Conservation (phyloP, 2,329 filamentous ascomycete genomes). For the Fusarium sacchari region DNA sequence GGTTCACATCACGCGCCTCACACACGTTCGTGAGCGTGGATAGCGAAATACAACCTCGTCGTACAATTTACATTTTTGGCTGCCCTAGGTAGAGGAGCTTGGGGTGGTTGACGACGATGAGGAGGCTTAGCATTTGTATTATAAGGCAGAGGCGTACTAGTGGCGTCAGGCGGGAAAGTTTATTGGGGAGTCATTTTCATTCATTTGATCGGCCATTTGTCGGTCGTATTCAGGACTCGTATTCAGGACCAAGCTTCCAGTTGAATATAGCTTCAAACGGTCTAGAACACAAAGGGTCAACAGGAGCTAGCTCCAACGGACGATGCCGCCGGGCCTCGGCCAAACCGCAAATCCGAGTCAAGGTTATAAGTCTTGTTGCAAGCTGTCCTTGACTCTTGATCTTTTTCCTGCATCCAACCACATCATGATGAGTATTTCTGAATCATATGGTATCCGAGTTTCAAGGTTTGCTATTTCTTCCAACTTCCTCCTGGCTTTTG, state of each 20-base stretch:
- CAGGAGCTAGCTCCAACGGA: neutral
- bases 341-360: neutral
- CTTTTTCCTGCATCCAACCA: neutral
- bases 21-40: neutral
- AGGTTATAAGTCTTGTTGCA: too few relatives aligned
- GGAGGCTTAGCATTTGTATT: too few relatives aligned
- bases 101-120: neutral
- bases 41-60: neutral
- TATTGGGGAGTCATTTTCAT: too few relatives aligned
- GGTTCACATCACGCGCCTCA: too few relatives aligned
- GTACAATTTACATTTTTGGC: neutral
- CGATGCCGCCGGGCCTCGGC: neutral
- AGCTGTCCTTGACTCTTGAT: neutral
- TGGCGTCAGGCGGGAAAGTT: too few relatives aligned
- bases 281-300: too few relatives aligned
- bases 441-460: neutral
- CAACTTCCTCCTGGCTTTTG: fast-evolving
- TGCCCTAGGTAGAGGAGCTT: neutral
- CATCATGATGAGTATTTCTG: neutral
- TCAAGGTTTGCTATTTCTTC: neutral
- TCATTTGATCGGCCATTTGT: too few relatives aligned
- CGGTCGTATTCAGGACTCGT: too few relatives aligned
- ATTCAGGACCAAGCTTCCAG: too few relatives aligned
- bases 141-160: too few relatives aligned
- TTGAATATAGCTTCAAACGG: too few relatives aligned